These are phyloP conservation scores for Chaetomium tenue DNA, from an alignment of 495 filamentous ascomycete genomes.

Conservation along the genomic window DNA sequence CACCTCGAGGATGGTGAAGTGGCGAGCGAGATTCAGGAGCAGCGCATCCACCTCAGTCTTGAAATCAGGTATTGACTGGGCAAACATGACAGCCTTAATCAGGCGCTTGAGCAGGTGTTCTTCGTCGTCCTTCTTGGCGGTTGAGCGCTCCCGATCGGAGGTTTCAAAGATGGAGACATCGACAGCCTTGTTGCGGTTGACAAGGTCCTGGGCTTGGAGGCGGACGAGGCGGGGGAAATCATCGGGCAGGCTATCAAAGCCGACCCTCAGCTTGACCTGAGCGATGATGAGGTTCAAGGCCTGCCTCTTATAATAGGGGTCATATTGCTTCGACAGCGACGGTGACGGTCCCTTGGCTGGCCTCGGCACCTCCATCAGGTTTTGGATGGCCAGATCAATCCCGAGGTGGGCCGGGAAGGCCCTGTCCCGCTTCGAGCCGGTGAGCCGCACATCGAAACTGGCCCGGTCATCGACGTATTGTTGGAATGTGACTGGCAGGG, in stretches of 20 bases:
- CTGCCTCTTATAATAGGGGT: conserved; percentile 88
- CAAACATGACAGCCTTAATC: conserved; percentile 83
- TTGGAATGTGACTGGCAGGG: conserved; percentile 74
- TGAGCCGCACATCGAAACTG: conserved; percentile 83
- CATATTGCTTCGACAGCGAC: conserved; percentile 58
- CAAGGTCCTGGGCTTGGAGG: conserved; percentile 82
- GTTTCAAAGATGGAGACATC: conserved; percentile 62
- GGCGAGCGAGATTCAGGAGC: conserved; percentile 75
- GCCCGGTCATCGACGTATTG: conserved; percentile 80
- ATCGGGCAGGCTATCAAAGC: conserved; percentile 82
- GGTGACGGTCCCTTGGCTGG: conserved; percentile 37
- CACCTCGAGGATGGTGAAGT: conserved; percentile 90
- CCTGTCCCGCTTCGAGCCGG: conserved; percentile 81
- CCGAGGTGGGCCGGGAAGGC: conserved; percentile 83
- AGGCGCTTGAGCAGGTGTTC: conserved; percentile 78
- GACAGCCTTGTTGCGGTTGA: conserved; percentile 62
- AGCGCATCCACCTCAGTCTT: conserved; percentile 67
- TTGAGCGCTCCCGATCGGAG: conserved; percentile 75
- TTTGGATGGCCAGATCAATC: conserved; percentile 82
- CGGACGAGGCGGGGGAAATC: conserved; percentile 81
- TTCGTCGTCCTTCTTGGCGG: conserved; percentile 80
- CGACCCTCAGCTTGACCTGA: conserved; percentile 86
- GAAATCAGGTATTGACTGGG: conserved; percentile 77
- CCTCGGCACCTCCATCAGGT: conserved; percentile 76
- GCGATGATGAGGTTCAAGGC: conserved; percentile 81